Percentiles rank a stretch among this genome's conserved stretches.
Conservation (phyloP, 2,329 filamentous ascomycete genomes). For the Diplodia mutila region DNA sequence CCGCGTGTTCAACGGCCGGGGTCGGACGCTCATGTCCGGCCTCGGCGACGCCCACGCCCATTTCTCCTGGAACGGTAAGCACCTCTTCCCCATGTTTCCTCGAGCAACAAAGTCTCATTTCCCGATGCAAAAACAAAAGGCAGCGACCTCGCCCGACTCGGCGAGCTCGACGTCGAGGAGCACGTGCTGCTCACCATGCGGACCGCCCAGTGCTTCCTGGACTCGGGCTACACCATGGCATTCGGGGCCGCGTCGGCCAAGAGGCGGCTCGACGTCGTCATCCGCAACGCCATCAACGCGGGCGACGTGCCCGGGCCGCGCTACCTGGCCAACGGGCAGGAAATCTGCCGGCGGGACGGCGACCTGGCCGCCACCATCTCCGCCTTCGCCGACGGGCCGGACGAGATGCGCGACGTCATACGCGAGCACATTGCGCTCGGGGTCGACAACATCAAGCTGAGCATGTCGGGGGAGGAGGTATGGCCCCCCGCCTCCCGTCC, state of each 20-base stretch:
- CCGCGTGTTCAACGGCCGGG: constrained; percentile 45
- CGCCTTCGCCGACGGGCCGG: constrained; percentile 42
- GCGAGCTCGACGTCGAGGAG: constrained; percentile 51
- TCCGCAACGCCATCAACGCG: constrained; percentile 46
- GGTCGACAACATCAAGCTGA: constrained; percentile 42
- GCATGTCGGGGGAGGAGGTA: constrained; percentile 36
- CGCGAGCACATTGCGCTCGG: constrained; percentile 36
- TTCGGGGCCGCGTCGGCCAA: constrained; percentile 55
- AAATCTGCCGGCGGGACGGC: constrained; percentile 51
- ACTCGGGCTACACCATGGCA: constrained; percentile 37
- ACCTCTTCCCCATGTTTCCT: too few species aligned
- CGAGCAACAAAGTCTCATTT: background rate
- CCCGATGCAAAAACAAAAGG: constrained; percentile 19
- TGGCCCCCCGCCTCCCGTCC: background rate
- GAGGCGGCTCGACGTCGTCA: constrained; percentile 48
- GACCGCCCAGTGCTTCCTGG: constrained; percentile 50
- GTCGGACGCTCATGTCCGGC: constrained; percentile 55
- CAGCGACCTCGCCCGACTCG: constrained; percentile 47
- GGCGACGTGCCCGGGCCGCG: constrained; percentile 54
- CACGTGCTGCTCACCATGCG: constrained; percentile 52
- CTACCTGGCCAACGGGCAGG: constrained; percentile 54
- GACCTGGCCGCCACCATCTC: constrained; percentile 50
- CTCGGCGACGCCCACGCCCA: constrained; percentile 56
- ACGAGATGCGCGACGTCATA: constrained; percentile 36
- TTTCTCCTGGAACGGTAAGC: constrained; percentile 51